Evolutionary conservation across 2,329 filamentous ascomycete genomes (phyloP).

Genomic region (Metarhizium sp.): DNA sequence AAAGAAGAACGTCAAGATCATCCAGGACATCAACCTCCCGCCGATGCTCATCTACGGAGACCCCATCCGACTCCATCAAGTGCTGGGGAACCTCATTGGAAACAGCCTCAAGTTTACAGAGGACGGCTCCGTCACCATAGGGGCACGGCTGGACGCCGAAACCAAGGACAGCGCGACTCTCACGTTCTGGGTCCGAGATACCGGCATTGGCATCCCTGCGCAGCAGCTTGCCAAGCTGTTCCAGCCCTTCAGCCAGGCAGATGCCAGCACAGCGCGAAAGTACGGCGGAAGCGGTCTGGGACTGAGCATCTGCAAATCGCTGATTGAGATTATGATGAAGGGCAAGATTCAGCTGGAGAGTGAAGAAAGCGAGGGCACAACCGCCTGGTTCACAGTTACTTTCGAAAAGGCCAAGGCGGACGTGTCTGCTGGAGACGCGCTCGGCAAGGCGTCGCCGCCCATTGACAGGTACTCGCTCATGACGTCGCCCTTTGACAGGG

Average conservation of each 20-base stretch:
- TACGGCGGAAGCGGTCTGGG: constrained; percentile 89
- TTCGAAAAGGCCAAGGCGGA: constrained; percentile 72
- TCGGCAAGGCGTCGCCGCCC: constrained; percentile 25
- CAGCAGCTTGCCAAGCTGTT: constrained; percentile 80
- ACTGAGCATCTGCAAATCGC: constrained; percentile 86
- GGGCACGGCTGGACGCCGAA: constrained; percentile 63
- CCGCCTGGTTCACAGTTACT: constrained; percentile 68
- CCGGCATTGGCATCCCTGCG: constrained; percentile 80
- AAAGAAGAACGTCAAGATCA: constrained; percentile 52
- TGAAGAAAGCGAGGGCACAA: constrained; percentile 60
- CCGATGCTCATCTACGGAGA: constrained; percentile 64
- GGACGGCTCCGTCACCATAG: constrained; percentile 75
- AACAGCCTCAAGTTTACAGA: constrained; percentile 95
- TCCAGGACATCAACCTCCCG: constrained; percentile 63
- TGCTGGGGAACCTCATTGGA: constrained; percentile 74
- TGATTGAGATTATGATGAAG: constrained; percentile 87
- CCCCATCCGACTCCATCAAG: constrained; percentile 57
- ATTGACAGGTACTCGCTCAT: constrained; percentile 24
- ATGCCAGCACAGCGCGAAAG: constrained; percentile 80
- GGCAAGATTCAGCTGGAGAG: constrained; percentile 78
- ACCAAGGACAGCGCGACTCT: constrained; percentile 61
- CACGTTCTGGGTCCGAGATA: constrained; percentile 81
- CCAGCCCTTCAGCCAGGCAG: constrained; percentile 86
- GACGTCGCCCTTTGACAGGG: constrained; percentile 25
- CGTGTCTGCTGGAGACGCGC: constrained; percentile 46